A percentile compares a stretch with the other conserved stretches of the same genome.
phyloP scores from a whole-genome alignment of 2,329 filamentous ascomycete species.

The Gaeumannomyces sp. region DNA sequence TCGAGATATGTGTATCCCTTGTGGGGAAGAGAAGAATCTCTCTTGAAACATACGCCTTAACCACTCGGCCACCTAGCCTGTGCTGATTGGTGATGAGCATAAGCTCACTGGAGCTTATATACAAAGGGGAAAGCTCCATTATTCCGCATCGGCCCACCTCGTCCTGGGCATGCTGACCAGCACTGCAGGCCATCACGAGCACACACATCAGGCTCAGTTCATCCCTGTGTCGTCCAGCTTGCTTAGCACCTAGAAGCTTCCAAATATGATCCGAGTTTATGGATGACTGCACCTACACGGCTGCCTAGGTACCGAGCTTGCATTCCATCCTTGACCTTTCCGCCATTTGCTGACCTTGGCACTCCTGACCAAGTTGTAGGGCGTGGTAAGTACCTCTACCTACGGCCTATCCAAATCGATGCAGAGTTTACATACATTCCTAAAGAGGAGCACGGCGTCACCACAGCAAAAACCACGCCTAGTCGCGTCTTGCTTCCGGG shows the following conservation, averaged over 20 bases:
- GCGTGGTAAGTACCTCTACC: too few relatives aligned
- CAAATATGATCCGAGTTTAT: background rate
- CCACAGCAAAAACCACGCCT: background rate
- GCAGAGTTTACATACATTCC: too few relatives aligned
- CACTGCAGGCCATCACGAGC: background rate
- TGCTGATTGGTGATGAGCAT: background rate
- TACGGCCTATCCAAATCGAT: too few relatives aligned
- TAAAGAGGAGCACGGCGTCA: background rate
- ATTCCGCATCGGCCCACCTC: too few relatives aligned
- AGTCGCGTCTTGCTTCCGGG: background rate
- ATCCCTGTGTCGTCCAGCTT: background rate
- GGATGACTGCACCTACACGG: background rate
- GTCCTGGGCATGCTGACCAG: too few relatives aligned
- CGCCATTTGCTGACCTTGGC: background rate
- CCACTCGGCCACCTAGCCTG: slow-evolving; percentile 1
- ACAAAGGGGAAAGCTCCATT: background rate
- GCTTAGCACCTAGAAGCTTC: background rate
- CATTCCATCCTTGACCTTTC: background rate
- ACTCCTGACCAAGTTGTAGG: too few relatives aligned
- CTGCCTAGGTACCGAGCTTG: too few relatives aligned
- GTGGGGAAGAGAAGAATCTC: background rate
- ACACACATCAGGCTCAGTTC: too few relatives aligned
- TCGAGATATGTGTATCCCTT: background rate
- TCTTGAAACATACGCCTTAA: slow-evolving; percentile 2
- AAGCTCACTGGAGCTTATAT: background rate